Evolutionary conservation across 2,329 filamentous ascomycete species (phyloP).

Genomic region (Penicillium sp.): DNA sequence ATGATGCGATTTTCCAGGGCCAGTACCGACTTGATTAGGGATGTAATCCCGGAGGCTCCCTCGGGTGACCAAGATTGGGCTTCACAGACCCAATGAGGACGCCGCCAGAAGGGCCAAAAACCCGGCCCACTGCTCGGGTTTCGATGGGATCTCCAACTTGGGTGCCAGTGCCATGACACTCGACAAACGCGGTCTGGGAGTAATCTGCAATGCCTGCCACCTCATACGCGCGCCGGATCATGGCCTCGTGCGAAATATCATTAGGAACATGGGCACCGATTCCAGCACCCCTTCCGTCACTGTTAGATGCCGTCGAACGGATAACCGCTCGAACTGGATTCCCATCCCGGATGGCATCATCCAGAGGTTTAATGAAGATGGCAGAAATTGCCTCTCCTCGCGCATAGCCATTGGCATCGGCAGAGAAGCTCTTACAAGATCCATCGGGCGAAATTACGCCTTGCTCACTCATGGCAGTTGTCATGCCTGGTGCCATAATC

Average conservation of each 20-base stretch:
- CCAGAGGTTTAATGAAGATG: conserved; percentile 30
- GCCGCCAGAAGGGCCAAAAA: conserved; percentile 18
- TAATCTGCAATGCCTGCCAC: conserved; percentile 8
- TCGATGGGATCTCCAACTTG: conserved; percentile 33
- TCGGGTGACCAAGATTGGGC: conserved; percentile 46
- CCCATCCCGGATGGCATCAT: background rate
- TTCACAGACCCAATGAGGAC: conserved; percentile 16
- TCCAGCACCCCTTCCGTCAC: background rate
- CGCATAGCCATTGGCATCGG: conserved; percentile 32
- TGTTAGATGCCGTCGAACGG: background rate
- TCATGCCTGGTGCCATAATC: conserved; percentile 31
- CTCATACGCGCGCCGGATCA: conserved; percentile 5
- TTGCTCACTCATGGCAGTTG: conserved; percentile 30
- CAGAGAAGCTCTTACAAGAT: conserved; percentile 29
- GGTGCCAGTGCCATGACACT: conserved; percentile 33
- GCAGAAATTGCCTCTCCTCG: conserved; percentile 32
- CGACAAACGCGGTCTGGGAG: conserved; percentile 21
- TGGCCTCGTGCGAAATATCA: background rate
- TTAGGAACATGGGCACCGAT: background rate
- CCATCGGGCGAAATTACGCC: conserved; percentile 37
- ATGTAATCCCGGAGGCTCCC: conserved; percentile 53
- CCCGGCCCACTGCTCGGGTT: conserved; percentile 21
- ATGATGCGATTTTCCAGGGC: conserved; percentile 42
- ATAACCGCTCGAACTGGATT: conserved; percentile 3
- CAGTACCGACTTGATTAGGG: conserved; percentile 20